Percentiles rank a stretch among this genome's conserved stretches.
Evolutionary conservation across 768 basidiomycete species (phyloP).

Genomic region (Pholiota conissans): DNA sequence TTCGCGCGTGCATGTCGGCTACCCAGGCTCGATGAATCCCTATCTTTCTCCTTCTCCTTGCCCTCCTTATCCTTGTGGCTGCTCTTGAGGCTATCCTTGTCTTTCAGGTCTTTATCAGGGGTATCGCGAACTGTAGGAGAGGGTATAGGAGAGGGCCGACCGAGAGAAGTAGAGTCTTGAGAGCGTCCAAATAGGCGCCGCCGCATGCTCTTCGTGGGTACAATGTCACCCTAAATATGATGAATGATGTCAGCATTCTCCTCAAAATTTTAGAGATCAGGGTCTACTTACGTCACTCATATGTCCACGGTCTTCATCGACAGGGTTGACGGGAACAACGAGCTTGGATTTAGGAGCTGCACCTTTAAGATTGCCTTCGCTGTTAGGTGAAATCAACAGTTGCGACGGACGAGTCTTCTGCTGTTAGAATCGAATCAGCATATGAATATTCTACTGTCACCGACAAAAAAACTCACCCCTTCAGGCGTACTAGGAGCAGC

Average conservation of each 20-base stretch:
- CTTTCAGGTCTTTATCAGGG: conserved; percentile 29
- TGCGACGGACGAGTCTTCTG: conserved; percentile 51
- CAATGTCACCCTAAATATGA: conserved; percentile 48
- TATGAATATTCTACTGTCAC: background rate
- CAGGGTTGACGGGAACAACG: conserved; percentile 31
- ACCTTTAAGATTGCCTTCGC: conserved; percentile 51
- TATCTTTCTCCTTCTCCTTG: conserved; percentile 32
- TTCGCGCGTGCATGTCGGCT: conserved; percentile 45
- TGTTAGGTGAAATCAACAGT: conserved; percentile 56
- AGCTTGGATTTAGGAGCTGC: conserved; percentile 32
- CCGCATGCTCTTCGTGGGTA: conserved; percentile 40
- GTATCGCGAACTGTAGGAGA: conserved; percentile 27
- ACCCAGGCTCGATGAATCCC: conserved; percentile 28
- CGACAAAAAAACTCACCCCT: conserved; percentile 6
- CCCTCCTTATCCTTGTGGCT: conserved; percentile 12
- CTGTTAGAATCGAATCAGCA: conserved; percentile 11
- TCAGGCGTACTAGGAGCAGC: conserved; percentile 6
- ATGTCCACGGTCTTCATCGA: conserved; percentile 52
- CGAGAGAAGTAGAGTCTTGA: conserved; percentile 32
- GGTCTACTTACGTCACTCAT: conserved; percentile 65
- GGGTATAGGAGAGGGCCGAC: conserved; percentile 17
- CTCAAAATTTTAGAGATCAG: conserved; percentile 5
- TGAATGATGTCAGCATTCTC: background rate
- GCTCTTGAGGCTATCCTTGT: conserved; percentile 13
- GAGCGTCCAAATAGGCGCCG: conserved; percentile 66